phyloP scores from a whole-genome alignment of 2,329 filamentous ascomycete genomes.

The Colletotrichum zoysiae region DNA sequence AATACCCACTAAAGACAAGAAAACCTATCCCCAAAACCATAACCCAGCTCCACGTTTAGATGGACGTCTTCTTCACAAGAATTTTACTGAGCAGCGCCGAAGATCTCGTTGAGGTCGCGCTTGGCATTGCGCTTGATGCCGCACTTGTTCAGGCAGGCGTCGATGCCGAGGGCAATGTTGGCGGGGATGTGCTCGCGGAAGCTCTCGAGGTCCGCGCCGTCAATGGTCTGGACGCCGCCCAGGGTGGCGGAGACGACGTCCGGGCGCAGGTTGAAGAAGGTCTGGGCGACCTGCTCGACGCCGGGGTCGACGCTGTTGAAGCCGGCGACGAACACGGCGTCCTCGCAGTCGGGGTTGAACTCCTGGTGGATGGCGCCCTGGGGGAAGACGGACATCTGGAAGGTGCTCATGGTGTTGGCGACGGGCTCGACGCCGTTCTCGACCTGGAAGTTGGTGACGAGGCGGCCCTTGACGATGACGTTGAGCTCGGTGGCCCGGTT shows the following conservation, averaged over 20 bases:
- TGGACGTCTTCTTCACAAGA: no score
- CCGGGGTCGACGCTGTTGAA: slow-evolving; percentile 62
- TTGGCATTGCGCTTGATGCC: slow-evolving; percentile 54
- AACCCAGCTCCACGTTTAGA: no score
- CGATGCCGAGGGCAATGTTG: slow-evolving; percentile 64
- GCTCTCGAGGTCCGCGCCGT: slow-evolving; percentile 55
- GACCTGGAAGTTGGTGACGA: slow-evolving; percentile 59
- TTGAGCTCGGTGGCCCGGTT: slow-evolving; percentile 62
- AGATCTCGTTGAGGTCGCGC: slow-evolving; percentile 46
- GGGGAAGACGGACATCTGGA: slow-evolving; percentile 63
- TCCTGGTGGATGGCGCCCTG: slow-evolving; percentile 64
- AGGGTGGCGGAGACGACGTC: slow-evolving; percentile 58
- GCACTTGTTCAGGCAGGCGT: slow-evolving; percentile 64
- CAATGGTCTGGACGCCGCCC: slow-evolving; percentile 52
- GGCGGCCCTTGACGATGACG: slow-evolving; percentile 58
- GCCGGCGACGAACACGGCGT: slow-evolving; percentile 61
- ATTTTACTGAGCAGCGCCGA: neutral
- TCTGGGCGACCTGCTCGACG: slow-evolving; percentile 60
- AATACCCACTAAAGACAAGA: no score
- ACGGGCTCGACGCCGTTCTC: slow-evolving; percentile 58
- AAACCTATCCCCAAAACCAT: no score
- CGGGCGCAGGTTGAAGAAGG: slow-evolving; percentile 57
- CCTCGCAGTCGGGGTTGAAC: slow-evolving; percentile 64
- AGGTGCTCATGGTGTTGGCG: slow-evolving; percentile 51
- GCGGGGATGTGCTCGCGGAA: slow-evolving; percentile 58